Evolutionary conservation across 2,329 filamentous ascomycete genomes (phyloP), one percentile per base, ranked within the genome.

Genomic region (Colletotrichum caudatum): DNA sequence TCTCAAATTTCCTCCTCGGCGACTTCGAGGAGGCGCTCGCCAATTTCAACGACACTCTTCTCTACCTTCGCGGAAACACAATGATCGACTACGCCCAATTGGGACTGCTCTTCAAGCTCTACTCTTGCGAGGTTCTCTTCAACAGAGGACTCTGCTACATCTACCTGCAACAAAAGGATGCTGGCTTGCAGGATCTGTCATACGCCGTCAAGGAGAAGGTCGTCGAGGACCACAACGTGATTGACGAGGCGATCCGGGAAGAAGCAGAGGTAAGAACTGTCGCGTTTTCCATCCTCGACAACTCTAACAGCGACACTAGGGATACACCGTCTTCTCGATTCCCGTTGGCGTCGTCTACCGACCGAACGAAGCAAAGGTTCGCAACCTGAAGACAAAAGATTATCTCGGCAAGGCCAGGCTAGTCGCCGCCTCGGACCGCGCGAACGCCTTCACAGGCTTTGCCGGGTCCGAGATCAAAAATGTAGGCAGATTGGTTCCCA

Each of bases 61-160:
- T 98, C 53, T 98, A 98, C 82, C 88, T 99, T 57, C 90, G 96
- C 78, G 96, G 96, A 73, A 98, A 99, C 84, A 95, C 94, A 68
- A 94, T 96, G 84, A 99, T 99, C 82, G 95, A 99, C 82, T 99
- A 99, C 81, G 94, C 97, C 72, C 96, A 99, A 81, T 83, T 99
- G 60, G 96, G 96, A 26, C 88, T 99, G 56, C 92, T 97, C 71
- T 99, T 98, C 86, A 97, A 97, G 81, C 86, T 99, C 14, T 98
- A 95, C 82, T 98, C 96, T 1, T 99, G 96, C 83, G 96, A 99
- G 79, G 95, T 98, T 2, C 87, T 99, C 35, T 99, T 99, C 86
- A 99, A 99, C 81, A 91, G 96, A 64, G 96, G 96, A 71, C 87
- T 99, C 69, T 98, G 96, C 84, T 98, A 98, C 83, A 97, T 98